A percentile compares a stretch with the other conserved stretches of the same genome.
Evolutionary conservation across 352 stramenopile species (phyloP).

Genomic region (Phytophthora boehmeriae): DNA sequence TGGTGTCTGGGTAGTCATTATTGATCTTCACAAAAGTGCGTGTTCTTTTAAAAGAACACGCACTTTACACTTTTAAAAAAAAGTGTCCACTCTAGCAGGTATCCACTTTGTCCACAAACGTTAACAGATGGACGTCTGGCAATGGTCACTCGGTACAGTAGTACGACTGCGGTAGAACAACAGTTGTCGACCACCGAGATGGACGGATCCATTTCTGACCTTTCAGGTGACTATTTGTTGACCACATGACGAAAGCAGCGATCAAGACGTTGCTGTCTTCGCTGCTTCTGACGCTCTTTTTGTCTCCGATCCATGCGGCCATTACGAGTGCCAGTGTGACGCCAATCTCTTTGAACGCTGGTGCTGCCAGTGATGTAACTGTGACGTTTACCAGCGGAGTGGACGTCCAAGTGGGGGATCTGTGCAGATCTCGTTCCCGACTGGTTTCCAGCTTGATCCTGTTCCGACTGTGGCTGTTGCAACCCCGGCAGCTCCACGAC

Average conservation of each 20-base stretch:
- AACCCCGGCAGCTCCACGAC: slow-evolving; percentile 29
- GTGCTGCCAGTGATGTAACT: slow-evolving; percentile 18
- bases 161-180: too few relatives aligned
- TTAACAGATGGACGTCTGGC: too few relatives aligned
- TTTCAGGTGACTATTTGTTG: neutral
- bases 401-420: slow-evolving; percentile 28
- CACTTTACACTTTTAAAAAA: too few relatives aligned
- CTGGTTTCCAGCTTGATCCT: slow-evolving; percentile 33
- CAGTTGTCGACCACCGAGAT: neutral
- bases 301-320: slow-evolving; percentile 10
- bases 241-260: neutral
- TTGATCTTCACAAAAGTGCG: too few relatives aligned
- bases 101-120: too few relatives aligned
- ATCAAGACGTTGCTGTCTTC: slow-evolving; percentile 2
- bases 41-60: too few relatives aligned
- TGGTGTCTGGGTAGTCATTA: too few relatives aligned
- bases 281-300: neutral
- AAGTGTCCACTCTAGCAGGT: too few relatives aligned
- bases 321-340: slow-evolving; percentile 31
- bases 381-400: slow-evolving; percentile 37
- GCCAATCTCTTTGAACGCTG: slow-evolving; percentile 29
- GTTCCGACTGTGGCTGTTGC: slow-evolving; percentile 7
- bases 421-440: slow-evolving; percentile 39
- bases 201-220: neutral
- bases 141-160: too few relatives aligned